phyloP scores from a whole-genome alignment of 306 rosid genomes.

The Sicyos baderoa region DNA sequence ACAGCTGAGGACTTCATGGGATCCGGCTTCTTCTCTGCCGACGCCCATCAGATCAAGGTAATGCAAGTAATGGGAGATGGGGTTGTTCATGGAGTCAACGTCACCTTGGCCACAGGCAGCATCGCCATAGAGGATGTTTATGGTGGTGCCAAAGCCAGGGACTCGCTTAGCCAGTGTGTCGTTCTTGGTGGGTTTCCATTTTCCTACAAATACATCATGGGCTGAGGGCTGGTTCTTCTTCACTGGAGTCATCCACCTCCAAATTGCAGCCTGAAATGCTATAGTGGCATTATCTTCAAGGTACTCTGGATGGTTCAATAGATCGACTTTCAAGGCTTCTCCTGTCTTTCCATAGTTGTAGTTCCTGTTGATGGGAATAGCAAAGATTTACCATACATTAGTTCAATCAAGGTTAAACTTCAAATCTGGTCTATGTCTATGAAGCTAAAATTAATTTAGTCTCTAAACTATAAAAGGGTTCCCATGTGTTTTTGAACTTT shows the following conservation, averaged over 20 bases:
- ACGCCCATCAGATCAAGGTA: constrained; percentile 74
- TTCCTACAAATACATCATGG: constrained; percentile 78
- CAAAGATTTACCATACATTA: neutral
- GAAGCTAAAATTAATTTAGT: neutral
- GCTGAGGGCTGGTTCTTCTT: constrained; percentile 76
- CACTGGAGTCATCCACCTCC: constrained; percentile 84
- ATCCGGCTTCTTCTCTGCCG: constrained; percentile 65
- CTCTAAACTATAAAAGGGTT: neutral
- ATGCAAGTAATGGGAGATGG: constrained; percentile 61
- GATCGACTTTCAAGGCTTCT: constrained; percentile 60
- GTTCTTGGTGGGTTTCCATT: constrained; percentile 89
- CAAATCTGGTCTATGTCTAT: constrained; percentile 1
- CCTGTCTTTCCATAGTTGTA: constrained; percentile 80
- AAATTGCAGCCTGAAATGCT: constrained; percentile 90
- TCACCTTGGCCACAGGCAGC: constrained; percentile 67
- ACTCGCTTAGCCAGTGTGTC: constrained; percentile 59
- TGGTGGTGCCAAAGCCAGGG: constrained; percentile 87
- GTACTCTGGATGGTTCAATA: constrained; percentile 81
- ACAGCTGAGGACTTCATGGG: constrained; percentile 56
- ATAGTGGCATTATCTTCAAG: constrained; percentile 83
- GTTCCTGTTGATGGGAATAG: constrained; percentile 45
- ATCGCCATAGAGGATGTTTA: constrained; percentile 77
- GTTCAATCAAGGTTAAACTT: neutral
- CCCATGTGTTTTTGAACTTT: neutral
- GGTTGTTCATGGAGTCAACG: constrained; percentile 57